Base-by-base conservation (phyloP, 2,329 filamentous ascomycete species). In the Camillea tinctor region DNA sequence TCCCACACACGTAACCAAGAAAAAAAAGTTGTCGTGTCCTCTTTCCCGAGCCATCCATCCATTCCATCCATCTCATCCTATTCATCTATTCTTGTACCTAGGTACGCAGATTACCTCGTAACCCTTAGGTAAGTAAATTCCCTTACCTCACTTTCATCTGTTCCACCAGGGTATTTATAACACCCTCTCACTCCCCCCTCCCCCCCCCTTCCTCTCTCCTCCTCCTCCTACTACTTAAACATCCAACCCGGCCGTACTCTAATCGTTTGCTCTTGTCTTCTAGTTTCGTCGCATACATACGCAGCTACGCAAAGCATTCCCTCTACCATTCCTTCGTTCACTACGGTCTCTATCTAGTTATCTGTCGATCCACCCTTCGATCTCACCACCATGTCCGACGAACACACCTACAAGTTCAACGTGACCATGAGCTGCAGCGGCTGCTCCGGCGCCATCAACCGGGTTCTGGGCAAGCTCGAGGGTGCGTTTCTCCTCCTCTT, bases 331-430 rank as follows among this genome's bases (percentile, higher is more conserved):
- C 26, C 7, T 11, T 11, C 26, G 26, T 11, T 11, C 49, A 19
- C 20, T 44, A 60, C 52, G 23, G 5, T 26, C 23, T 17, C 40
- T 7, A 49, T 36, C 5, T 26, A 30, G 11, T 40, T 7, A 49
- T 36, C 5, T 26, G 13, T 50, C 49, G 9, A 40, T 56, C 55
- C 48, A 36, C 54, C 55, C 59, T 40, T 49, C 52, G 54, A 48
- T 26, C 21, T 59, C 24, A 55, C 23, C 51, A 53, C 68, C 71
- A 93, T 93, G 90, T 80, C 88, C 61, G 87, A 89, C 68, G 88
- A 91, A 70, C 92, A 97, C 82, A 91, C 87, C 69, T 98, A 98
- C 89, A 92, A 95, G 77, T 98, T 98, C 84, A 88, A 93, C 78
- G 87, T 98, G 76, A 84, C 81, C 78, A 99, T 99, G 95, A 90